Evolutionary conservation across 495 filamentous ascomycete genomes (phyloP), one percentile per base, ranked within the genome.

Genomic region (Penicillium argentinense): DNA sequence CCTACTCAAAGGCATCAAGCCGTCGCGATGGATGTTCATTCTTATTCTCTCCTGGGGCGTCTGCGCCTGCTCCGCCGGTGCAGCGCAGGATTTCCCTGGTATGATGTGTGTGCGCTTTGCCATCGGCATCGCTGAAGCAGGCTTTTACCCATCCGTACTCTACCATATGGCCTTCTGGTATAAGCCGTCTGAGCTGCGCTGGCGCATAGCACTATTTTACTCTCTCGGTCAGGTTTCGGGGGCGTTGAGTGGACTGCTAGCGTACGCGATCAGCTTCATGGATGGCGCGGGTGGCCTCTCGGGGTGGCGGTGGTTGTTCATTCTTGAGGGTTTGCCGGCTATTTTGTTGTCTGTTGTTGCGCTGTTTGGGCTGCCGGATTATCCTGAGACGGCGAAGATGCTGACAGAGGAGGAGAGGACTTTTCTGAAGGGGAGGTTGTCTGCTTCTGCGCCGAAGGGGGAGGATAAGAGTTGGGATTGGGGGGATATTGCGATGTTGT

Each of bases 291-390:
- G 59, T 9, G 69, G 63, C 0, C 47, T 71, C 0, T 56, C 62
- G 12, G 72, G 69, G 6, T 75, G 72, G 72, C 38, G 69, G 16
- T 74, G 71, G 71, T 45, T 77, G 19, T 76, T 75, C 33, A 52
- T 77, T 14, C 42, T 77, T 3, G 70, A 77, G 54, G 74, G 72
- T 0, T 43, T 75, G 5, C 68, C 69, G 2, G 67, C 71, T 4
- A 64, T 74, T 16, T 9, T 63, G 0, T 51, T 69, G 13, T 56
- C 69, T 5, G 40, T 68, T 33, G 54, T 66, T 5, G 60, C 72
- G 0, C 38, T 72, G 0, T 68, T 69, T 42, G 46, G 58, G 9
- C 53, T 76, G 2, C 73, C 73, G 3, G 64, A 77, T 26, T 73
- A 70, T 42, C 71, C 73, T 0, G 63, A 75, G 44, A 69, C 63